These are phyloP conservation scores for Globisporangium camurandrum DNA, from an alignment of 352 stramenopile species.

Conservation along the genomic window DNA sequence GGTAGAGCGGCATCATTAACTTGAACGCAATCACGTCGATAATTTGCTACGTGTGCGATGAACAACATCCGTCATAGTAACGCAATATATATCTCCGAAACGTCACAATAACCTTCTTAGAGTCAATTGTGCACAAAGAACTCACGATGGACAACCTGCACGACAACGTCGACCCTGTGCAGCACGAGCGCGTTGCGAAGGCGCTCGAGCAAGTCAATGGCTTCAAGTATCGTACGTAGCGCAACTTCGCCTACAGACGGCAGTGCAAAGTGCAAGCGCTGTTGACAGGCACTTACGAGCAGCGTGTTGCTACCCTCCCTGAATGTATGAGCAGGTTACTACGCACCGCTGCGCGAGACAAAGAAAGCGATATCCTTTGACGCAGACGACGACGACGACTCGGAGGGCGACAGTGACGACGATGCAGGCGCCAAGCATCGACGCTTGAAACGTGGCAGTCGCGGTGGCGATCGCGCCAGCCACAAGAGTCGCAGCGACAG, in stretches of 20 bases:
- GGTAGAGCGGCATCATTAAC: no score
- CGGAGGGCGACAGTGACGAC: constrained; percentile 14
- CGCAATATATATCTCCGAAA: no score
- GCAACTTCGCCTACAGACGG: not conserved
- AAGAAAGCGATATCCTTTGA: constrained; percentile 40
- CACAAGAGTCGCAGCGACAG: no score
- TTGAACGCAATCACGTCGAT: no score
- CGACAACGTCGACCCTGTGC: constrained; percentile 18
- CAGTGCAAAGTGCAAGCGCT: no score
- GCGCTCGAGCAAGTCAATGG: constrained; percentile 69
- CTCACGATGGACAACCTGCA: no score
- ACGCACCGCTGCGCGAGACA: constrained; percentile 22
- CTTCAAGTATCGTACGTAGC: constrained; percentile 44
- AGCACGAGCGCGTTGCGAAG: constrained; percentile 53
- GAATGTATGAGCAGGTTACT: constrained; percentile 43
- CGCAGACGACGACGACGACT: constrained; percentile 23
- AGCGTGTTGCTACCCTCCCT: not conserved
- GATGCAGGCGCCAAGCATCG: not conserved
- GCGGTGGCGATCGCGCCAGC: constrained; percentile 4
- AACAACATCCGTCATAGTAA: no score
- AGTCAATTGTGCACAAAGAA: no score
- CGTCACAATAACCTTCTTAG: no score
- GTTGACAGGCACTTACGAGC: not conserved
- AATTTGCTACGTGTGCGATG: no score
- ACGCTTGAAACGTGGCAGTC: constrained; percentile 1